These are phyloP conservation scores for Suillus cothurnatus DNA, from an alignment of 768 basidiomycete species.

Conservation along the genomic window DNA sequence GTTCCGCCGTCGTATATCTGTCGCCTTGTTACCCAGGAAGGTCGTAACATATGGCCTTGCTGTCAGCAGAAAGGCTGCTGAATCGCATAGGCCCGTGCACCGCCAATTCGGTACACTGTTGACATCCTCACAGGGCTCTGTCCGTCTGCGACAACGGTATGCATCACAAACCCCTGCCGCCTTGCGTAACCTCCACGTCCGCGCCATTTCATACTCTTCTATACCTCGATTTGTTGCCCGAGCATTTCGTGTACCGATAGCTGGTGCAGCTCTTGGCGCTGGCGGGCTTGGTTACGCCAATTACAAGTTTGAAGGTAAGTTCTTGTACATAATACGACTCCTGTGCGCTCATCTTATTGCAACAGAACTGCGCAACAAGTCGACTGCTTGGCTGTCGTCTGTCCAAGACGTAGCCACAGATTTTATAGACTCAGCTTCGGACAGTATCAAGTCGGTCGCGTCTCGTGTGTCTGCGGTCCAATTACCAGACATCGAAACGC, in stretches of 20 bases:
- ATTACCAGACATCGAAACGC: slow-evolving; percentile 55
- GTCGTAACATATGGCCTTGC: slow-evolving; percentile 55
- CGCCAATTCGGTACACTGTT: slow-evolving; percentile 61
- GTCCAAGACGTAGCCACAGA: slow-evolving; percentile 73
- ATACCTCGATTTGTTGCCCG: slow-evolving; percentile 88
- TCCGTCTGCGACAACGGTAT: slow-evolving; percentile 51
- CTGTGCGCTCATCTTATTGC: slow-evolving; percentile 1
- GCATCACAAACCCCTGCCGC: slow-evolving; percentile 41
- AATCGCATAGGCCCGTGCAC: slow-evolving; percentile 47
- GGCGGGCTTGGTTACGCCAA: slow-evolving; percentile 94
- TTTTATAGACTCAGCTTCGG: slow-evolving; percentile 72
- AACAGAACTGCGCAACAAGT: slow-evolving; percentile 73
- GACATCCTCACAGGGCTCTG: slow-evolving; percentile 41
- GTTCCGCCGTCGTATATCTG: slow-evolving; percentile 41
- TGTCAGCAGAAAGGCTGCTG: slow-evolving; percentile 36
- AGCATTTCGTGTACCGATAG: slow-evolving; percentile 87
- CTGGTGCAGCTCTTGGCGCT: slow-evolving; percentile 86
- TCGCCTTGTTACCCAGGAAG: slow-evolving; percentile 42
- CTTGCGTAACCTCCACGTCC: slow-evolving; percentile 68
- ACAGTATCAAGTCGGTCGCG: slow-evolving; percentile 61
- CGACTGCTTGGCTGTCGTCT: slow-evolving; percentile 63
- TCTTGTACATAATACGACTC: neutral
- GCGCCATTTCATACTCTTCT: slow-evolving; percentile 82
- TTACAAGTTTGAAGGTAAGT: slow-evolving; percentile 92
- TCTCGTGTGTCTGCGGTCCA: slow-evolving; percentile 62